Percentiles rank a stretch among this genome's conserved stretches.
These are phyloP conservation scores for Colletotrichum gloeosporioides DNA, from an alignment of 2,329 filamentous ascomycete genomes.

Conservation along the genomic window DNA sequence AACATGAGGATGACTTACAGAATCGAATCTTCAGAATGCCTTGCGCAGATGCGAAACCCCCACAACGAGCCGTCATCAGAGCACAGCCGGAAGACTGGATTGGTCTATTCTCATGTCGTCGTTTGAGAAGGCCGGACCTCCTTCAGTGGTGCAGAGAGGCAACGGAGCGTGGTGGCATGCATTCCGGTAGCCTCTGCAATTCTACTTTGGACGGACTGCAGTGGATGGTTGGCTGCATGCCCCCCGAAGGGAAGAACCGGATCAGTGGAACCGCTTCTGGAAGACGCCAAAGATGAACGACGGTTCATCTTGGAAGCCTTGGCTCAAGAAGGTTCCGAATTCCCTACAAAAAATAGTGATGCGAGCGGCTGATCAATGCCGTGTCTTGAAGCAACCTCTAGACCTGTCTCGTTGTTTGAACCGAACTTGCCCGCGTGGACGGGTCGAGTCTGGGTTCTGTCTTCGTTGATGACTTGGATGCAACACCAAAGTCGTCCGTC, in stretches of 20 bases:
- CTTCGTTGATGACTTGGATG: neutral
- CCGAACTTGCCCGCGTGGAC: neutral
- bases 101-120: neutral
- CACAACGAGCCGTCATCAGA: neutral
- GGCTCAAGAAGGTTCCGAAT: neutral
- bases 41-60: neutral
- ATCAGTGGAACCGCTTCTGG: slow-evolving; percentile 8
- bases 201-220: neutral
- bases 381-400: neutral
- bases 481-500: neutral
- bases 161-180: slow-evolving; percentile 14
- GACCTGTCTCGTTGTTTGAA: neutral
- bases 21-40: neutral
- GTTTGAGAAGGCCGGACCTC: neutral
- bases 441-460: neutral
- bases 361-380: neutral
- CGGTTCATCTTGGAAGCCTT: neutral
- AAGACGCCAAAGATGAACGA: neutral
- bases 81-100: neutral
- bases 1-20: neutral
- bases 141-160: neutral
- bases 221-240: slow-evolving; percentile 7
- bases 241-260: neutral
- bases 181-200: neutral
- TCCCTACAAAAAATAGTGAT: neutral